phyloP scores from a whole-genome alignment of 768 basidiomycete genomes.

The Multifurca ochricompacta region DNA sequence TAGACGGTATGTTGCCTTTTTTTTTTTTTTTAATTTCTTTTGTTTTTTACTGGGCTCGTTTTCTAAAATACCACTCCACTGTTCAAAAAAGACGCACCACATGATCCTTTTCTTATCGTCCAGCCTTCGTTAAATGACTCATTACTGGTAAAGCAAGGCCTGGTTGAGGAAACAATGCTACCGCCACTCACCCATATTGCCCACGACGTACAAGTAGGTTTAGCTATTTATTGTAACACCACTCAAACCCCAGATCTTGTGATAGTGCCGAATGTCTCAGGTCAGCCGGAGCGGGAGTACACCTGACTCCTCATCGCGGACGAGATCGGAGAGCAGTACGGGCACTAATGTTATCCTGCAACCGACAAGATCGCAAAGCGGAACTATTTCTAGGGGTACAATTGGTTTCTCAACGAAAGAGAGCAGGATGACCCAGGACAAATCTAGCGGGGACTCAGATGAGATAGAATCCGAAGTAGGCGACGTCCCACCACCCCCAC shows the following conservation, averaged over 20 bases:
- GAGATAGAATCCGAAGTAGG: background rate
- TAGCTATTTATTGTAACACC: too few species aligned
- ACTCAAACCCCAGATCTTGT: background rate
- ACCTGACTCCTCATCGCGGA: background rate
- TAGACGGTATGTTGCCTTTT: slow-evolving; percentile 2
- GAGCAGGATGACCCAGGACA: background rate
- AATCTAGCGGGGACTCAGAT: background rate
- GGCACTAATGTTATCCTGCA: background rate
- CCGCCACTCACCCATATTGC: slow-evolving; percentile 15
- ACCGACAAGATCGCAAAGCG: background rate
- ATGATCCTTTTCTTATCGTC: slow-evolving; percentile 19
- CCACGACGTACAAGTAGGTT: slow-evolving; percentile 11
- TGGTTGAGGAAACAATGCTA: slow-evolving; percentile 9
- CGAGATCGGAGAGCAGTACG: background rate
- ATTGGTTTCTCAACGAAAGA: background rate
- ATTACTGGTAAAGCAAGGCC: slow-evolving; percentile 15
- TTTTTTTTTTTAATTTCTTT: background rate
- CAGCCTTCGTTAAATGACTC: slow-evolving; percentile 19
- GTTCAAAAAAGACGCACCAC: background rate
- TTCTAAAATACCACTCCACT: background rate
- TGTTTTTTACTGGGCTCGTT: background rate
- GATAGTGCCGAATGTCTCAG: background rate
- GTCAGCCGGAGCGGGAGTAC: background rate
- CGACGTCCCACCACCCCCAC: slow-evolving; percentile 8
- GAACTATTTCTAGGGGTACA: background rate